Base-by-base conservation (phyloP, 225 moss, liverwort and hornwort species). In the Marchantia polymorpha region DNA sequence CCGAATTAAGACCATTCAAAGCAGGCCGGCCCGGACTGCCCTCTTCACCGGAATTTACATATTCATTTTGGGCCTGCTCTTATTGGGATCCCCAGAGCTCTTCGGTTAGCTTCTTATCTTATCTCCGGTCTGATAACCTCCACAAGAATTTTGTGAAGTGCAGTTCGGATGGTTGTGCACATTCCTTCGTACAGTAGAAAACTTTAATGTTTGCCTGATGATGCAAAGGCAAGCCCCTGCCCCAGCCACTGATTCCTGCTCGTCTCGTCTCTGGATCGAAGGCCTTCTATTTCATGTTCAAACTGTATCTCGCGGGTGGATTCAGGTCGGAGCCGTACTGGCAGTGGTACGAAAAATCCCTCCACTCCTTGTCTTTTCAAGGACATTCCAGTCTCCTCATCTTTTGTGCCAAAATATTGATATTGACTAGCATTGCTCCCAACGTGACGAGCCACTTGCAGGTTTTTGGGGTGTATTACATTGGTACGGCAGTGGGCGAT, bases 401-500 rank as follows among this genome's bases (percentile, higher is more conserved):
- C 64, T 72, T 7, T 69, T 23, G 13, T 25, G 52, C 17, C 73
- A 61, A 52, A 19, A 20, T 25, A 52, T 78, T 76, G 30, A 20
- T 25, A 52, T 78, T 76, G 52, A 12, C 31, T 81, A 6, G 6
- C 30, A 22, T 27, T 9, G n/a, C 25, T 22, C 3, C 39, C 39
- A 5, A 26, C 54, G 20, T 25, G 10, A 16, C 79, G 29, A 53
- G 53, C 29, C 74, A 16, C 12, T 23, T 69, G 79, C 85, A 94
- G 94, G 94, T 94, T 9, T 97, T 97, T 82, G 94, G 97, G 85
- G 87, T 94, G 63, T 97, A 94, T 80, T 97, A 97, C 77, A 89
- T 92, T 66, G 97, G 97, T 81, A 97, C 97, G 56, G 92, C 93
- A 65, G 70, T 92, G 52, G 94, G 97, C 81, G 97, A 97, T 80